Evolutionary conservation across 371 early-diverging fungal genomes (phyloP).

Genomic region (Mucor mucedo): DNA sequence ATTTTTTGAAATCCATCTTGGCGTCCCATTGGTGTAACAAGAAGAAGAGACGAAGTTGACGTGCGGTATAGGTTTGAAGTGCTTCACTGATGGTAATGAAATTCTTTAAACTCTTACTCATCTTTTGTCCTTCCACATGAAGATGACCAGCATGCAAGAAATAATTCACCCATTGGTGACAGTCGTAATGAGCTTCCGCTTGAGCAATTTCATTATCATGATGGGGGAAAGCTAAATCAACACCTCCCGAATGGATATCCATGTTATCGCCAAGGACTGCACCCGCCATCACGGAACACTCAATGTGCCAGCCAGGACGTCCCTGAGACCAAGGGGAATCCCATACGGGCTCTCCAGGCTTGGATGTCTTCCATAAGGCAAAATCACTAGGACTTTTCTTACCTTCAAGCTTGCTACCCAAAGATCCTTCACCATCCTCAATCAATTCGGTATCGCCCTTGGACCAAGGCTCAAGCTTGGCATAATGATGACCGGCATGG

Average conservation of each 20-base stretch:
- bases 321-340: conserved; percentile 94
- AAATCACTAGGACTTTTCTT: conserved; percentile 91
- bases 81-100: conserved; percentile 97
- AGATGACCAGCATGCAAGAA: conserved; percentile 99
- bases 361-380: conserved; percentile 98
- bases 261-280: conserved; percentile 90
- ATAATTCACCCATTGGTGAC: conserved; percentile 98
- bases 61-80: conserved; percentile 80
- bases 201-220: conserved; percentile 99
- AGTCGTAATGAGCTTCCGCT: conserved; percentile 92
- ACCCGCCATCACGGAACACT: conserved; percentile 99
- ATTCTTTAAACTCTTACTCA: conserved; percentile 99
- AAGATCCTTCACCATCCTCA: conserved; percentile 92
- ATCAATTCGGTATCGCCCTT: conserved; percentile 80
- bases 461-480: conserved; percentile 91
- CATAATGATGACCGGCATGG: conserved; percentile 85
- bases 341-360: conserved; percentile 98
- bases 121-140: conserved; percentile 98
- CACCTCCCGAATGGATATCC: conserved; percentile 99
- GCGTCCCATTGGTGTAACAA: conserved; percentile 92
- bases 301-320: conserved; percentile 99
- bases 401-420: conserved; percentile 74
- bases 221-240: conserved; percentile 99
- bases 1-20: conserved; percentile 88
- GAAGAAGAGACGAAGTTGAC: conserved; percentile 95